Base-by-base conservation (phyloP, 2,329 filamentous ascomycete species). In the Xylaria sp. region DNA sequence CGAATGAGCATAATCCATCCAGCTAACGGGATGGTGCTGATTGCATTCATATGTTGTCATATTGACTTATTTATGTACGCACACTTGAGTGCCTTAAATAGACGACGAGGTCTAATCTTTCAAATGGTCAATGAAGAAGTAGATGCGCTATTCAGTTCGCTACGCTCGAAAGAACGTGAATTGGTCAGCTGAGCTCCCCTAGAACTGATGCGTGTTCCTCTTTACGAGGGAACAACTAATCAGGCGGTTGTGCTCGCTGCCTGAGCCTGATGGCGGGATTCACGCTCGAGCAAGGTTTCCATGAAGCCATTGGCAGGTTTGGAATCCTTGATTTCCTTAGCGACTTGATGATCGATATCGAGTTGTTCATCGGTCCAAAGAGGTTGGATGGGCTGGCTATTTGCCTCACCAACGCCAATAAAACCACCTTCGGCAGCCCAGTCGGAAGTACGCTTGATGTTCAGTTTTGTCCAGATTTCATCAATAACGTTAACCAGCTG, bases 311-410 rank as follows among this genome's bases (percentile, higher is more conserved):
- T 78, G 52, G 72, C 74, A 30, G 76, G 77, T 68, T 80, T 76
- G 20, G 79, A 81, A 39, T 83, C 83, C 76, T 83, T 82, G 75
- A 93, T 86, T 78, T 91, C 87, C 77, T 87, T 83, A 59, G 89
- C 83, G 15, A 88, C 83, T 76, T 92, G 85, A 67, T 75, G 71
- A 67, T 89, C 87, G 56, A 97, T 86, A 46, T 91, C 93, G 64
- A 99, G 88, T 85, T 99, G 96, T 75, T 87, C 85, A 75, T 97
- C 90, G 1, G 93, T 96, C 96, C 96, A 99, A 46, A 99, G 90
- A n/a, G 94, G 91, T 77, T 88, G 82, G 72, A 86, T 85, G 46
- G 87, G 86, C 2, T 82, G 82, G 63, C 85, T 86, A 57, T 85
- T 86, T 66, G 90, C 82, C 72, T 93, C 91, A 25, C 96, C 96